Evolutionary conservation across 805 yeast species (phyloP).

Genomic region (Candida palmyrensis): DNA sequence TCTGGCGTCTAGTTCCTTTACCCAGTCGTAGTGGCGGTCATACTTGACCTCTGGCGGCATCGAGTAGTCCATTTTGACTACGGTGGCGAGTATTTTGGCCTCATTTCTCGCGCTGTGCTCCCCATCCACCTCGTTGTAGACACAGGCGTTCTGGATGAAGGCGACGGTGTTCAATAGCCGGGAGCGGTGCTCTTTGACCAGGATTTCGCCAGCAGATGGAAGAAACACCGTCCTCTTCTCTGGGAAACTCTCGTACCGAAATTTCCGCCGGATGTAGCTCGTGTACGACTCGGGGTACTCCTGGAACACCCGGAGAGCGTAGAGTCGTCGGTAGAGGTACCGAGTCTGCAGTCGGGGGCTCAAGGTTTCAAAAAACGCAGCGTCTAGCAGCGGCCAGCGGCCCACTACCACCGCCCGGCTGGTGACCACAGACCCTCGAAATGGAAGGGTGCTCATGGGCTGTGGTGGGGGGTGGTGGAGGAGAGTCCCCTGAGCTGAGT

Average conservation of each 20-base stretch:
- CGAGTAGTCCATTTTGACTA: conserved; percentile 18
- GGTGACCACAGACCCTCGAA: conserved; percentile 4
- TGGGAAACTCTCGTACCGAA: conserved; percentile 15
- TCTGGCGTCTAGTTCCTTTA: conserved; percentile 6
- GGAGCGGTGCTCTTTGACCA: conserved; percentile 11
- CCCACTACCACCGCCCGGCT: conserved; percentile 1
- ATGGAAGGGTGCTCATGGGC: too few species aligned
- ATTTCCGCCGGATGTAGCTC: conserved; percentile 18
- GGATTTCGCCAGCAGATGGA: conserved; percentile 3
- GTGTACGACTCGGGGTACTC: conserved; percentile 11
- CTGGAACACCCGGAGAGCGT: conserved; percentile 22
- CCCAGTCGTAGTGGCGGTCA: conserved; percentile 21
- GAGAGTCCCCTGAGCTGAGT: too few species aligned
- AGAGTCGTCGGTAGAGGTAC: conserved; percentile 29
- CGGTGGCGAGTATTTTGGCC: conserved; percentile 16
- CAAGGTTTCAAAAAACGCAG: conserved; percentile 3
- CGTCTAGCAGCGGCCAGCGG: conserved; percentile 4
- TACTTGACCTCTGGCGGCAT: conserved; percentile 19
- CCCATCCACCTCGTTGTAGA: conserved; percentile 8
- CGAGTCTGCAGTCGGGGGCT: too few species aligned
- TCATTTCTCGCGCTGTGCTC: conserved; percentile 17
- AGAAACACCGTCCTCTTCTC: conserved; percentile 12
- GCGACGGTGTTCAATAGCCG: conserved; percentile 22
- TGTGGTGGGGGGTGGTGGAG: too few species aligned
- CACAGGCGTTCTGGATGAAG: conserved; percentile 30